Base-by-base conservation (phyloP, 2,329 filamentous ascomycete genomes). In the Fusarium falciforme region DNA sequence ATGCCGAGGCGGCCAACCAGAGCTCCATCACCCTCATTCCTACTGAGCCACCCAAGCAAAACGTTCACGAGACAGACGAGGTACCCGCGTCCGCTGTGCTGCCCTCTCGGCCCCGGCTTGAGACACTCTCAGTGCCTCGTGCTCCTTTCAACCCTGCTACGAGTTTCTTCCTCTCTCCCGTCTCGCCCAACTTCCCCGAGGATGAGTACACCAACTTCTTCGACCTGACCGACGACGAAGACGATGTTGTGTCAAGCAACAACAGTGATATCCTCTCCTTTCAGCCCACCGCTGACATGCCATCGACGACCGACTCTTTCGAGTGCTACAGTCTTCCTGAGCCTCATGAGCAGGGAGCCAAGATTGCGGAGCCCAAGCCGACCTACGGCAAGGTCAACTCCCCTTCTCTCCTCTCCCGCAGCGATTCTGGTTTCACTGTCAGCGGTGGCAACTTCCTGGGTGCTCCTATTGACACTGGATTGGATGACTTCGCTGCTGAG, bases 291-390 rank as follows among this genome's bases (percentile, higher is more conserved):
- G 62, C 54, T 7, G 69, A 62, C 3, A 72, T 72, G 44, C 64
- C 72, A 11, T 55, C 66, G 22, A 64, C 67, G 27, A 66, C 49
- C 22, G 72, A 77, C 31, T 75, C 77, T 9, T 82, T 82, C 52
- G 77, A 77, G 65, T 79, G 77, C n/a, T 89, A 89, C 76, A 87
- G 86, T 67, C 82, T 89, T n/a, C 87, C 87, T 7, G 77, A 75
- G 33, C 72, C 78, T 9, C 68, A 61, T 16, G 80, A 76, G 44
- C 74, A 77, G 29, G 68, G 64, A 20, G 74, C 76, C 38, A 74
- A 71, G 67, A 66, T 66, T 8, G 33, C 57, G 22, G 61, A 75
- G 22, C 54, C 74, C n/a, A 70, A 77, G 38, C 42, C 76, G 14
- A 59, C 67, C 12, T 80, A 76, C 35, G 68, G 71, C 11, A 73